These are phyloP conservation scores for Pythium myriotylum DNA, from an alignment of 352 stramenopile genomes.

Conservation along the genomic window DNA sequence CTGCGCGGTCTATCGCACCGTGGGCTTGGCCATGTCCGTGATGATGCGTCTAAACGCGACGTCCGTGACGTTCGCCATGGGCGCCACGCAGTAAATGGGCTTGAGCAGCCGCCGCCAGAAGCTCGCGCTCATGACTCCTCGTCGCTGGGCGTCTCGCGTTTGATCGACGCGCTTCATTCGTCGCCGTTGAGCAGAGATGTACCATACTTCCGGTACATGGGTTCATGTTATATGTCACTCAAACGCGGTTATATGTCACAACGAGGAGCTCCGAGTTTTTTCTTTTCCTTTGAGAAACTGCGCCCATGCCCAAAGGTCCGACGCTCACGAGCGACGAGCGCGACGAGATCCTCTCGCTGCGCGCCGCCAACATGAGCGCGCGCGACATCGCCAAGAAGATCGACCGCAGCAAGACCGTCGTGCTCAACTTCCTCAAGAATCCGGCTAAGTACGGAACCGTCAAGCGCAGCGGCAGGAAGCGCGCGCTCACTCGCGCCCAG, in stretches of 20 bases:
- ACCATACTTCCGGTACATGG: constrained; percentile 8
- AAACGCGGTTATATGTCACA: constrained; percentile 12
- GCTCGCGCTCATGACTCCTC: constrained; percentile 26
- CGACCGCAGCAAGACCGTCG: constrained; percentile 55
- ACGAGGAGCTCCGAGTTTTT: not conserved
- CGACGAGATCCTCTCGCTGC: constrained; percentile 48
- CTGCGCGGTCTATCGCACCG: constrained; percentile 27
- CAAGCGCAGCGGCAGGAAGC: constrained; percentile 58
- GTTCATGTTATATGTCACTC: constrained; percentile 18
- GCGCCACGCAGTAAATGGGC: constrained; percentile 80
- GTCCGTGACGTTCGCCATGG: constrained; percentile 87
- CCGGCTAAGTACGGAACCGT: constrained; percentile 46
- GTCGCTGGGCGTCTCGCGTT: not conserved
- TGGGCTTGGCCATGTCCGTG: constrained; percentile 75
- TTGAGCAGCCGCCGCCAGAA: constrained; percentile 71
- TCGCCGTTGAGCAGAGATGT: not conserved
- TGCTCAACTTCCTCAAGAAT: constrained; percentile 58
- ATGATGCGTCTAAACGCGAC: constrained; percentile 72
- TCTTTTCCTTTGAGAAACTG: not conserved
- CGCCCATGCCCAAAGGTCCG: constrained; percentile 50
- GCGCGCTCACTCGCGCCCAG: constrained; percentile 44
- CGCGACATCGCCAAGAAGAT: constrained; percentile 57
- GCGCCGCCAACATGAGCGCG: constrained; percentile 39
- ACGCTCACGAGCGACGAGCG: constrained; percentile 40
- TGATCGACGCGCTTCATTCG: too few relatives aligned